Conservation (phyloP, 345 rosid species). For the Lenwebbia sp. region DNA sequence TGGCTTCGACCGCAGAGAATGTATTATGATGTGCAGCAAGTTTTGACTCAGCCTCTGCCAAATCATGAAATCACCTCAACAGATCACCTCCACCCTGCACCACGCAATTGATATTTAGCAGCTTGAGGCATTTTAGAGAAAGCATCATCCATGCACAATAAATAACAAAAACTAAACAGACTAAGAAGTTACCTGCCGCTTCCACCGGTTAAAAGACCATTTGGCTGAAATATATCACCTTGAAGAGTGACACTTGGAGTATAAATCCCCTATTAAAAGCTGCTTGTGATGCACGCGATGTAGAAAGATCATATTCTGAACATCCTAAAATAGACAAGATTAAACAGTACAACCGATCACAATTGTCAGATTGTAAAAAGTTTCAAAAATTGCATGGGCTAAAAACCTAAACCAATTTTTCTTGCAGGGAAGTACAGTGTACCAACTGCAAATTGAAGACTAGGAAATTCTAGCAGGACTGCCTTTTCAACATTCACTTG, state of each 20-base stretch:
- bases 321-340: neutral
- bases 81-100: constrained; percentile 77
- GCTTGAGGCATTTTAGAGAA: neutral
- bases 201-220: constrained; percentile 94
- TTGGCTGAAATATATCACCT: constrained; percentile 93
- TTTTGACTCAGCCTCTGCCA: constrained; percentile 70
- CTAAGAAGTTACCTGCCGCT: constrained; percentile 56
- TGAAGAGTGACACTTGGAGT: constrained; percentile 89
- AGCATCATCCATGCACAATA: neutral
- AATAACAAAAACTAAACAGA: neutral
- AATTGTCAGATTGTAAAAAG: neutral
- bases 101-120: neutral
- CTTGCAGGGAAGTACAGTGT: neutral
- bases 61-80: constrained; percentile 68
- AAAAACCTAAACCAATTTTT: neutral
- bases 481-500: too few relatives aligned
- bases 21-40: constrained; percentile 53
- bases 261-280: constrained; percentile 59
- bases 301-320: neutral
- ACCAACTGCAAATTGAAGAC: neutral
- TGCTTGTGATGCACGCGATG: constrained; percentile 35
- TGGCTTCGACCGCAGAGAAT: constrained; percentile 65
- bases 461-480: neutral
- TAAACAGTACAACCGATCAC: too few relatives aligned
- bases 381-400: neutral